These are phyloP conservation scores for Luvunga scandens DNA, from an alignment of 345 rosid genomes.

Conservation along the genomic window DNA sequence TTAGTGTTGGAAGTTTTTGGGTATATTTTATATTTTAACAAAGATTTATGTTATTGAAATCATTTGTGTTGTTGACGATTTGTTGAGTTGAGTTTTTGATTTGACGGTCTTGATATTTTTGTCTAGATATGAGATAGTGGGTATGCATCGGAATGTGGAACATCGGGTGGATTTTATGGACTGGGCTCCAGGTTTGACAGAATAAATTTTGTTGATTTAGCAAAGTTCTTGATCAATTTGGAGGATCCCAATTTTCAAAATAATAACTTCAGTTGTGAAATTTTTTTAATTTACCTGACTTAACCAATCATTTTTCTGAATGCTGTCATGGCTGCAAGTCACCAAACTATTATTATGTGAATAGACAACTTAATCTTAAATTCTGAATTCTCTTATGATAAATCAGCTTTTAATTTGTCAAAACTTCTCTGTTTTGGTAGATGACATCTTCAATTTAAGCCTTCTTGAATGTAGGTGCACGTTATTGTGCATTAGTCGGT, in stretches of 20 bases:
- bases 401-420: neutral
- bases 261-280: neutral
- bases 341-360: neutral
- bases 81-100: neutral
- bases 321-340: neutral
- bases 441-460: conserved; percentile 14
- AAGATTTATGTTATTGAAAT: neutral
- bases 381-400: neutral
- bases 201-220: neutral
- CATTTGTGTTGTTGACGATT: conserved; percentile 9
- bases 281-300: neutral
- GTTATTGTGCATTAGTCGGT: conserved; percentile 86
- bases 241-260: neutral
- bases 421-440: conserved; percentile 3
- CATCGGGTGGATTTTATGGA: conserved; percentile 93
- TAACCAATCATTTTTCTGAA: neutral
- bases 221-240: conserved; percentile 6
- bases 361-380: neutral
- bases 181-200: conserved; percentile 91
- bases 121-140: conserved; percentile 67
- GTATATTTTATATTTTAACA: neutral
- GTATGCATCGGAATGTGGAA: conserved; percentile 83
- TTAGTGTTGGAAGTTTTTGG: neutral
- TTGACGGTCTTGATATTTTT: conserved; percentile 6
- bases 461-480: conserved; percentile 61